Evolutionary conservation across 1,284 basidiomycete species (phyloP).

Genomic region (Sutorius eximius): DNA sequence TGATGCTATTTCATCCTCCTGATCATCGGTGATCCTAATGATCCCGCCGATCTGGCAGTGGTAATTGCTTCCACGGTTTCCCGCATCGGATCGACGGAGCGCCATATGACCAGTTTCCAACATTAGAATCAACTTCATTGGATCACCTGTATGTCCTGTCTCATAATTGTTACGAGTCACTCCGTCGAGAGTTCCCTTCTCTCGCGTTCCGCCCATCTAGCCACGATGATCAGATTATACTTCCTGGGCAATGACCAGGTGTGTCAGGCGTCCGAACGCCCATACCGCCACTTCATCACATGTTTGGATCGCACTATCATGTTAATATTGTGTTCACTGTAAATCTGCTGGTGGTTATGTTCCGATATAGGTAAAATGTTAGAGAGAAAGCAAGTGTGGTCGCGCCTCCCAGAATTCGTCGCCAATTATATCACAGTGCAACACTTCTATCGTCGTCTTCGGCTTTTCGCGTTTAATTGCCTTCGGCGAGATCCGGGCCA

Average conservation of each 20-base stretch:
- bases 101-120: neutral
- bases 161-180: too few relatives aligned
- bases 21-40: too few relatives aligned
- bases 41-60: neutral
- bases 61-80: neutral
- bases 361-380: neutral
- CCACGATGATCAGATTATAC: neutral
- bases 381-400: conserved; percentile 45
- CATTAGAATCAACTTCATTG: too few relatives aligned
- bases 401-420: conserved; percentile 75
- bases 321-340: neutral
- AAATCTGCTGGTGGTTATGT: too few relatives aligned
- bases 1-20: neutral
- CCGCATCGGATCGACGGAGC: neutral
- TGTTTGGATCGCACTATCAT: too few relatives aligned
- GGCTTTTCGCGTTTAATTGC: conserved; percentile 38
- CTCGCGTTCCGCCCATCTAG: neutral
- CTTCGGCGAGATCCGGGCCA: conserved; percentile 8
- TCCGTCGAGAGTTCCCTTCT: too few relatives aligned
- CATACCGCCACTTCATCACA: neutral
- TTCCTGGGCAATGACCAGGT: neutral
- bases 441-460: conserved; percentile 48
- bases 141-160: too few relatives aligned
- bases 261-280: neutral
- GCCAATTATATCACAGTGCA: conserved; percentile 84